phyloP scores from a whole-genome alignment of 1,284 basidiomycete species.

The Fomitopsis betulina region DNA sequence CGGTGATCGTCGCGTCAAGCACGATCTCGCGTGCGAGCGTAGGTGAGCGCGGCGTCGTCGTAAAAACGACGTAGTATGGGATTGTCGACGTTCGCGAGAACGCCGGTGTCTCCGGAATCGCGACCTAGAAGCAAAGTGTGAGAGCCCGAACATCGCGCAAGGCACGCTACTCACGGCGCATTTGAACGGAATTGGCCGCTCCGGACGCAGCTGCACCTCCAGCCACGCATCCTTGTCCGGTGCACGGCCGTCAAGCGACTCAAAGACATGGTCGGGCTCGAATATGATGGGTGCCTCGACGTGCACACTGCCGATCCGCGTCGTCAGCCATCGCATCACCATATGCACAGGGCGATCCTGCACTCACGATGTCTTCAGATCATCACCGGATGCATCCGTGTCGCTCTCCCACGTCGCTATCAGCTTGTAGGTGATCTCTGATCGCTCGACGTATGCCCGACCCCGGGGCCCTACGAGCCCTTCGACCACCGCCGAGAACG shows the following conservation, averaged over 20 bases:
- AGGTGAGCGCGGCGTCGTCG: slow-evolving; percentile 50
- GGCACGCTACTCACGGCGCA: slow-evolving; percentile 47
- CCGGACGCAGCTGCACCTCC: slow-evolving; percentile 59
- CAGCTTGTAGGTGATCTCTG: slow-evolving; percentile 50
- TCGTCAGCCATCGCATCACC: slow-evolving; percentile 8
- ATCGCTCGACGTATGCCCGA: slow-evolving; percentile 35
- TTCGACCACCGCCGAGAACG: slow-evolving; percentile 37
- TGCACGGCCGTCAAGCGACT: slow-evolving; percentile 46
- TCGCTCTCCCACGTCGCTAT: slow-evolving; percentile 55
- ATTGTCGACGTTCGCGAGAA: slow-evolving; percentile 56
- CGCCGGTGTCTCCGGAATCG: slow-evolving; percentile 51
- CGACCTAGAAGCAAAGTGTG: slow-evolving; percentile 38
- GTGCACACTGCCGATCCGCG: slow-evolving; percentile 27
- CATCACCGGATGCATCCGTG: slow-evolving; percentile 30
- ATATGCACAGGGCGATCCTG: neutral
- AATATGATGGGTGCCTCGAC: slow-evolving; percentile 60
- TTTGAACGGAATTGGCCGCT: slow-evolving; percentile 56
- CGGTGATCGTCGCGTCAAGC: slow-evolving; percentile 60
- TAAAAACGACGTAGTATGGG: slow-evolving; percentile 68
- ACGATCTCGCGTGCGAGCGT: slow-evolving; percentile 58
- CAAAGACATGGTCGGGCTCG: slow-evolving; percentile 55
- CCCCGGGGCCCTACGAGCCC: slow-evolving; percentile 24
- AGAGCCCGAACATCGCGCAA: neutral
- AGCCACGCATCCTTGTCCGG: slow-evolving; percentile 52
- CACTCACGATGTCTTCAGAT: slow-evolving; percentile 46